A percentile compares a stretch with the other conserved stretches of the same genome.
These are phyloP conservation scores for Pseudofabraea citricarpa DNA, from an alignment of 2,329 filamentous ascomycete genomes.

Conservation along the genomic window DNA sequence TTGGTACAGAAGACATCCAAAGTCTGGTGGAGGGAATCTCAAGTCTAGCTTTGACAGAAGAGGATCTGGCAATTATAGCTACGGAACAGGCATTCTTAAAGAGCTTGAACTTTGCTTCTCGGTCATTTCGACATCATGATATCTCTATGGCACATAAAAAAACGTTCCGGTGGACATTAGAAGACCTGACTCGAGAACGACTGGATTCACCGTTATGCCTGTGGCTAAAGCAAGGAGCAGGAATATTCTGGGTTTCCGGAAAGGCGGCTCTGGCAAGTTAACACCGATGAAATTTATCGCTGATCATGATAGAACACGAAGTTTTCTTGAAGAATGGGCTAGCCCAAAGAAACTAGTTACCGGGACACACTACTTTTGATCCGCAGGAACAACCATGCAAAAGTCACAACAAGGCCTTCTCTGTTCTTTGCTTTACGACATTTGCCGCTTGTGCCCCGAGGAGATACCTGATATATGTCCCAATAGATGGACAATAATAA, in stretches of 20 bases:
- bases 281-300: conserved; percentile 13
- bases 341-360: neutral
- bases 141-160: neutral
- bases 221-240: conserved; percentile 3
- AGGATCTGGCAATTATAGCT: no score
- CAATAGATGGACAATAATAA: conserved; percentile 2
- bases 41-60: no score
- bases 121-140: neutral
- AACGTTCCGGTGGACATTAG: neutral
- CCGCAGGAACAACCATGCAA: conserved; percentile 10
- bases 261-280: conserved; percentile 5
- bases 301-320: neutral
- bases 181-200: neutral
- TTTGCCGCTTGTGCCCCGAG: conserved; percentile 6
- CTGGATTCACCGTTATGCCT: neutral
- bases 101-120: neutral
- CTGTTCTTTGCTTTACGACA: conserved; percentile 6
- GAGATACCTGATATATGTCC: conserved; percentile 5
- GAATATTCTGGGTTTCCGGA: conserved; percentile 11
- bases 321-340: conserved; percentile 7
- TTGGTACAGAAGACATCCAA: no score
- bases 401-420: conserved; percentile 15
- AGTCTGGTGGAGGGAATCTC: no score
- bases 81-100: neutral
- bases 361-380: conserved; percentile 14